A percentile compares a stretch with the other conserved stretches of the same genome.
Conservation (phyloP, 495 filamentous ascomycete genomes). For the Aspergillus heteromorphus region DNA sequence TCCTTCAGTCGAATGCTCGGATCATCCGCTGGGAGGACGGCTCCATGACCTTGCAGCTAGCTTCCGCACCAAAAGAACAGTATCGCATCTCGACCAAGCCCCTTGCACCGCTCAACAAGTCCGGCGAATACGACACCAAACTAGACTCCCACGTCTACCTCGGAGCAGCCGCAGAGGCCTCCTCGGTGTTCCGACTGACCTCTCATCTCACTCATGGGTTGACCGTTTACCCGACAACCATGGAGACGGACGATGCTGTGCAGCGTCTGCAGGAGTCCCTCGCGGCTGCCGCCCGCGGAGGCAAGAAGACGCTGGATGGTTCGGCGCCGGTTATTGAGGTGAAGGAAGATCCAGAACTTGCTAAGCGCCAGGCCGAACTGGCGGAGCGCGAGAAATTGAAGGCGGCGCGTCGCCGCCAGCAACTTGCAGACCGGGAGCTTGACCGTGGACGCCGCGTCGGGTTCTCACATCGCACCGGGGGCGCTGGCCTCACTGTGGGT, state of each 20-base stretch:
- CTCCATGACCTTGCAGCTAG: constrained; percentile 73
- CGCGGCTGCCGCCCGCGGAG: constrained; percentile 51
- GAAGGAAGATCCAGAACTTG: constrained; percentile 74
- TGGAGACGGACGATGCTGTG: constrained; percentile 72
- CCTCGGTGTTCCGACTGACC: constrained; percentile 65
- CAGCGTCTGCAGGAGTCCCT: constrained; percentile 66
- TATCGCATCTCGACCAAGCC: constrained; percentile 72
- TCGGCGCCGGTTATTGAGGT: constrained; percentile 53
- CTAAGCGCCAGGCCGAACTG: constrained; percentile 67
- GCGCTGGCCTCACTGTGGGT: constrained; percentile 62
- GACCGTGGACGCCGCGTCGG: constrained; percentile 50
- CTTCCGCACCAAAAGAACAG: constrained; percentile 65
- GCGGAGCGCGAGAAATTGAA: constrained; percentile 67
- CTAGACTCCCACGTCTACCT: constrained; percentile 81
- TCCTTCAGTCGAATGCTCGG: constrained; percentile 70
- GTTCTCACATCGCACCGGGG: constrained; percentile 39
- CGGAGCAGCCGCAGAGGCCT: constrained; percentile 63
- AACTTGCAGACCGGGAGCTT: constrained; percentile 58
- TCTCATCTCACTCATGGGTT: constrained; percentile 78
- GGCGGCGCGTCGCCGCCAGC: constrained; percentile 62
- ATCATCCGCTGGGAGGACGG: constrained; percentile 81
- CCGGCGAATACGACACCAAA: constrained; percentile 57
- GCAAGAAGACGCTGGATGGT: constrained; percentile 56
- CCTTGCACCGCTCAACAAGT: constrained; percentile 64
- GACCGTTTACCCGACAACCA: constrained; percentile 61